phyloP scores from a whole-genome alignment of 2,329 filamentous ascomycete species.

The Fusarium buharicum region DNA sequence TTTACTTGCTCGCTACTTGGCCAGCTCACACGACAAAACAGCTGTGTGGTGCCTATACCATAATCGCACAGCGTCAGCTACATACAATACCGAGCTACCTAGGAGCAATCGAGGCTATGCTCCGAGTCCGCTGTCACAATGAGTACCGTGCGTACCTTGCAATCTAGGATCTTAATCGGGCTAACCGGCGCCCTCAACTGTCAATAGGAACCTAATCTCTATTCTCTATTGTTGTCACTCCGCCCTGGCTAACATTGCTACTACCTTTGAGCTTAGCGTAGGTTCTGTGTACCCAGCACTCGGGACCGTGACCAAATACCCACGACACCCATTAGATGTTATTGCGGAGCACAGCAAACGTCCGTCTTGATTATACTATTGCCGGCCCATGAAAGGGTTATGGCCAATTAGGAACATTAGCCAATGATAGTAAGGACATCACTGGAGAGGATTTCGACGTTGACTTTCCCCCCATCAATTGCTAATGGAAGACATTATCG shows the following conservation, averaged over 20 bases:
- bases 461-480: slow-evolving; percentile 11
- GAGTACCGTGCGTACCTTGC: slow-evolving; percentile 22
- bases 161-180: slow-evolving; percentile 19
- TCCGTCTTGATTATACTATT: background rate
- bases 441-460: background rate
- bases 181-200: slow-evolving; percentile 16
- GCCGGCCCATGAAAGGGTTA: background rate
- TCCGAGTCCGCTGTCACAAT: slow-evolving; percentile 12
- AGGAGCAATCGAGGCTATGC: background rate
- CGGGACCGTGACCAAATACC: slow-evolving; percentile 16
- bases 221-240: slow-evolving; percentile 19
- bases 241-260: background rate
- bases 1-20: background rate
- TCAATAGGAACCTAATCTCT: slow-evolving; percentile 33
- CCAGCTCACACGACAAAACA: background rate
- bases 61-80: background rate
- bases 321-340: slow-evolving; percentile 9
- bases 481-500: slow-evolving; percentile 23
- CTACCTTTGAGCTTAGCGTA: background rate
- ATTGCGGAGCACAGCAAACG: slow-evolving; percentile 4
- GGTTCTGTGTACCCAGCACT: slow-evolving; percentile 1
- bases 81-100: background rate
- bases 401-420: background rate
- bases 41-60: background rate
- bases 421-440: slow-evolving; percentile 31